These are phyloP conservation scores for Camptophora hylomeconis DNA, from an alignment of 2,329 filamentous ascomycete species.

Conservation along the genomic window DNA sequence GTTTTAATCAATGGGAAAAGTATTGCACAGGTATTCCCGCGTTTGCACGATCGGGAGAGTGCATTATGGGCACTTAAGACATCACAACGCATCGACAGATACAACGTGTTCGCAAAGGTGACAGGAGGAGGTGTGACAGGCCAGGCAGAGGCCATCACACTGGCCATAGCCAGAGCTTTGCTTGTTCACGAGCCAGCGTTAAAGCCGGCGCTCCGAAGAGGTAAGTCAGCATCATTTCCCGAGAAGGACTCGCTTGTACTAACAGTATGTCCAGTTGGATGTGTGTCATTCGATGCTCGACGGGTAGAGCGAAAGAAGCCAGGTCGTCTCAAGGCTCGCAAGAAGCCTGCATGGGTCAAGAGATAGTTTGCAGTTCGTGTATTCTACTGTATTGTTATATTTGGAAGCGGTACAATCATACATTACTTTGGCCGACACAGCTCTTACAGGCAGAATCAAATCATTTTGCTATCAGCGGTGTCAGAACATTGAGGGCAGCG, in stretches of 20 bases:
- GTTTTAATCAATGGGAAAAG: conserved; percentile 80
- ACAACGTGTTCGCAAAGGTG: conserved; percentile 84
- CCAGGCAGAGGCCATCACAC: conserved; percentile 84
- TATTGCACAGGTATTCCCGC: conserved; percentile 68
- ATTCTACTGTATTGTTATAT: too few relatives aligned
- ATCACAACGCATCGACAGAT: conserved; percentile 79
- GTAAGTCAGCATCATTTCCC: conserved; percentile 42
- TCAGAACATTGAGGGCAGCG: too few relatives aligned
- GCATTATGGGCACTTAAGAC: conserved; percentile 80
- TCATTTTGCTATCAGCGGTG: too few relatives aligned
- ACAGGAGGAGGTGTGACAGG: conserved; percentile 83
- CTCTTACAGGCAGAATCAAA: too few relatives aligned
- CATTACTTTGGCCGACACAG: too few relatives aligned
- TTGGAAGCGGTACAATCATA: too few relatives aligned
- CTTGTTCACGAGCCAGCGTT: conserved; percentile 83
- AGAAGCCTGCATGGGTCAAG: conserved; percentile 98
- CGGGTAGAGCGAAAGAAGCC: conserved; percentile 97
- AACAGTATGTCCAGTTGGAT: conserved; percentile 54
- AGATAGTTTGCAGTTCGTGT: conserved; percentile 37
- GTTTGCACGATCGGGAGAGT: conserved; percentile 87
- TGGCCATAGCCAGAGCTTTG: conserved; percentile 79
- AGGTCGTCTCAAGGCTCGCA: conserved; percentile 89
- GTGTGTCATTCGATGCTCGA: conserved; percentile 79
- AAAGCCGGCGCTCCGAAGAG: conserved; percentile 75
- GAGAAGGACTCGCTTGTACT: conserved; percentile 5